Evolutionary conservation across 192 early-diverging fungal species (phyloP).

Genomic region (Gaertneriomyces sp.): DNA sequence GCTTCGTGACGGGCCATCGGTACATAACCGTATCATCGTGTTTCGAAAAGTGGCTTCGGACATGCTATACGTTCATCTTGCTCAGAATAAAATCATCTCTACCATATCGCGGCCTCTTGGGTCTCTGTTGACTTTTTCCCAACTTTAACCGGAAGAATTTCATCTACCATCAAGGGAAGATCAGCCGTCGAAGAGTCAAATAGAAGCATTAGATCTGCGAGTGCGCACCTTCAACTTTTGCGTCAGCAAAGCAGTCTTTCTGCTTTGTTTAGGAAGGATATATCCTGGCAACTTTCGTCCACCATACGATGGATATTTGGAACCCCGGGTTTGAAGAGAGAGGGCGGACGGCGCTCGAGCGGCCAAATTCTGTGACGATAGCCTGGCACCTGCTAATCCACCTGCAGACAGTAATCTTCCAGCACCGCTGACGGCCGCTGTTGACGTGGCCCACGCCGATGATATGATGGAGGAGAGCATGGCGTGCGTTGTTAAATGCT

Average conservation of each 20-base stretch:
- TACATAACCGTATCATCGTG: too few species aligned
- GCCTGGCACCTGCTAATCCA: too few species aligned
- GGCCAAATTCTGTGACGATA: too few species aligned
- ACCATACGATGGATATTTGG: constrained; percentile 28
- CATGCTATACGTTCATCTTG: constrained; percentile 41
- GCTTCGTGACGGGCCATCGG: too few species aligned
- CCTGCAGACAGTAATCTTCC: too few species aligned
- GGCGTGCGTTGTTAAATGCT: too few species aligned
- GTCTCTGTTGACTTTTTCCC: constrained; percentile 45
- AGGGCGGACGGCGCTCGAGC: neutral
- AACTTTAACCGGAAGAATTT: constrained; percentile 45
- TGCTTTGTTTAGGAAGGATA: constrained; percentile 39
- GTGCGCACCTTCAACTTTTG: constrained; percentile 42
- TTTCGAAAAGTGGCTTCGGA: too few species aligned
- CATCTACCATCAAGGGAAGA: constrained; percentile 29
- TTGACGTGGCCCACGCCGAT: too few species aligned
- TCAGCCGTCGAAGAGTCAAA: neutral
- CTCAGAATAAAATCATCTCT: constrained; percentile 44
- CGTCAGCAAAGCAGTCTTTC: constrained; percentile 32
- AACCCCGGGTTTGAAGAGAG: constrained; percentile 11
- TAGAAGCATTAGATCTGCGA: neutral
- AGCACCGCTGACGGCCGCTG: too few species aligned
- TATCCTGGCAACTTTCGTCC: constrained; percentile 40
- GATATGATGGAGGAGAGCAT: too few species aligned
- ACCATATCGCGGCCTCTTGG: constrained; percentile 42